Evolutionary conservation across 768 basidiomycete species (phyloP), one percentile per base, ranked within the genome.

Genomic region (Hortiboletus flavorubellus): DNA sequence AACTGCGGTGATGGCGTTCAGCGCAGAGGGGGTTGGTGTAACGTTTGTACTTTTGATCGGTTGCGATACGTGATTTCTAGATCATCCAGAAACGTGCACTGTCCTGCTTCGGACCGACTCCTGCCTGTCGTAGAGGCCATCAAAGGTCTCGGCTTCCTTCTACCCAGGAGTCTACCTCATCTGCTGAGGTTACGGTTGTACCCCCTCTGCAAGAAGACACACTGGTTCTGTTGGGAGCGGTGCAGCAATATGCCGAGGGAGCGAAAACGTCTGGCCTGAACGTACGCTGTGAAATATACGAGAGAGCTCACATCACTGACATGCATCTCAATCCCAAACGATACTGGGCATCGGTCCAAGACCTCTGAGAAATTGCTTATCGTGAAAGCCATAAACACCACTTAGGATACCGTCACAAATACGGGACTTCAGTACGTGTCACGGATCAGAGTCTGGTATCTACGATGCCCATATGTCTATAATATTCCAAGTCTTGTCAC

Each of bases 281-380:
- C 21, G 68, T 70, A 7, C 59, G 38, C 12, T 63, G 60, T 15
- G 70, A 73, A 37, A 30, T 65, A 23, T 75, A 71, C 42, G 70
- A 69, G n/a, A 68, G 21, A 76, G 68, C 34, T 8, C 74, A 75
- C 49, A 74, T 75, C 2, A n/a, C 68, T 29, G 75, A 75, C 39
- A 65, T 67, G 58, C 67, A 67, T 10, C 5, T 43, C n/a, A 59
- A 69, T 48, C 67, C 68, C n/a, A 48, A 67, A 39, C 58, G 67
- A 29, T 69, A 71, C 49, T 69, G 68, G 68, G 29, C 38, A 5
- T 65, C 62, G 15, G 54, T 69, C 18, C 51, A 54, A 35, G 51
- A 59, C 6, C 34, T 71, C 33, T 69, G 68, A 69, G 35, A 53
- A 34, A 12, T 4, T 4, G 54, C 65, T n/a, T 59, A 55, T 50